Evolutionary conservation across 1,139 yeast genomes (phyloP), one percentile per base, ranked within the genome.

Genomic region (Spathaspora jeffriesii): DNA sequence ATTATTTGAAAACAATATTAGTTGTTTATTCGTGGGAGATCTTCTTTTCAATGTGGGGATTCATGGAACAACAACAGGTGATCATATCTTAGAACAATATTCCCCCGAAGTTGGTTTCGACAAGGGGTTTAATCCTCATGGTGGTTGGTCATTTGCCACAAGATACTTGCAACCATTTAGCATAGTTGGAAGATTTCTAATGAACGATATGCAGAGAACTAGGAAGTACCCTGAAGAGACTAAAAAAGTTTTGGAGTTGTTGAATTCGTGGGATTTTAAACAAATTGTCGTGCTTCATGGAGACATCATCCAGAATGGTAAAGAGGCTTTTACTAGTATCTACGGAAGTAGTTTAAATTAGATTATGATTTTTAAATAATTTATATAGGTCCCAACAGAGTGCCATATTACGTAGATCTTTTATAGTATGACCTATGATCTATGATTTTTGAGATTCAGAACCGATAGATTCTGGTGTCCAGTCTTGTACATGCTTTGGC

Each of bases 221-320:
- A 54, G 52, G 44, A 34, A 52, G 13, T 27, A 37, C 39, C 48
- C 48, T n/a, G 52, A 46, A 27, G 49, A 51, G 7, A 31, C 44
- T 8, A 52, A 32, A n/a, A 74, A 65, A 1, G 42, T 72, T 46
- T 52, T 61, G 39, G 57, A 17, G 13, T 41, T 63, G 8, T 57
- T 78, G 37, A 45, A 58, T 38, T 46, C 51, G 6, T 73, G 78
- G 78, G 71, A 71, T 30, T 72, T 78, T 46, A 70, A 71, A 15
- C 62, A 67, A 21, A 65, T 80, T 46, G 69, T 81, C 27, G 63
- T 72, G 53, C 72, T 80, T 47, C 85, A 81, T 53, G 85, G 85
- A 8, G 72, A 71, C 38, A 64, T 75, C 17, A 60, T 79, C 47
- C 56, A 57, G 2, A 60, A 66, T 41, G 78, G 69, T 15, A 65